Base-by-base conservation (phyloP, 2,329 filamentous ascomycete genomes). In the Lachnellula arida region DNA sequence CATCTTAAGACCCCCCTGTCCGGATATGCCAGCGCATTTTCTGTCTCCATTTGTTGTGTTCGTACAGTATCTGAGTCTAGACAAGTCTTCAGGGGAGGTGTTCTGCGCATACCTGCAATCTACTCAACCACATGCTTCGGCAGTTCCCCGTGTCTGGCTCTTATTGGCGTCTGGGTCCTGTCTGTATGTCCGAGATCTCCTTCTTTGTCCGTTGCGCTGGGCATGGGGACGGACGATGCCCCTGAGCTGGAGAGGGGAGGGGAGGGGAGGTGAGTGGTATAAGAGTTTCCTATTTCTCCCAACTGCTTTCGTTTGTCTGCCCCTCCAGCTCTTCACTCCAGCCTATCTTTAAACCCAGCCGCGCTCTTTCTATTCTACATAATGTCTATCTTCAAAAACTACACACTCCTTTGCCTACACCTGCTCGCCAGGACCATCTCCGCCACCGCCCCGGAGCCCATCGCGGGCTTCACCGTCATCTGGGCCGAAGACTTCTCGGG, bases 401-500 rank as follows among this genome's bases (percentile, higher is more conserved):
- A 19, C 17, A 42, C 39, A 17, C 39, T 42, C 39, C 39, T 42
- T 42, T 15, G 15, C 17, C 17, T 42, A n/a, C n/a, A n/a, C n/a
- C n/a, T n/a, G 39, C 9, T 32, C 3, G 39, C 39, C 15, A 42
- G 15, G 17, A 15, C 9, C 39, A n/a, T 19, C 8, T 19, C 7
- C 39, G 39, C 39, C 14, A 42, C 15, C 6, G 39, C 39, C 1
- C 39, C 39, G 1, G 39, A 42, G 39, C 14, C 50, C 4, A 54
- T 58, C 39, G 2, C 53, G 2, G 60, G 62, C 50, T 63, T 61
- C 53, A 49, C 54, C 17, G n/a, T 62, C 5, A 34, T 59, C 44
- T 65, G 63, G 63, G 56, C 53, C 7, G 63, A 65, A 15, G 52
- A 53, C 23, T 65, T 65, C 53, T 47, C 47, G 2, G 49, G 43